These are phyloP conservation scores for Leccinum boreale DNA, from an alignment of 768 basidiomycete genomes.

Conservation along the genomic window DNA sequence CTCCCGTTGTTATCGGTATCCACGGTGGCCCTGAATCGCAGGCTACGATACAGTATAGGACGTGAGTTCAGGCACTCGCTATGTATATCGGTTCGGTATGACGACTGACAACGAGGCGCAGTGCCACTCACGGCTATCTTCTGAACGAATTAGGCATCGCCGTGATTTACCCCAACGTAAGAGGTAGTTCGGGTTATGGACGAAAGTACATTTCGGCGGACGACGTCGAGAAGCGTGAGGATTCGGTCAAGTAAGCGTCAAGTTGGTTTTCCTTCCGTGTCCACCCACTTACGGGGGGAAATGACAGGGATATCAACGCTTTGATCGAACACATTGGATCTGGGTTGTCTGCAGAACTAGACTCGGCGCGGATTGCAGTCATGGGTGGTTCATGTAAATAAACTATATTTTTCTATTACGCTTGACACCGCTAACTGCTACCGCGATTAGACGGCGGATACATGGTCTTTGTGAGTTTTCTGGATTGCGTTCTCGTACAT, in stretches of 20 bases:
- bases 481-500: not conserved
- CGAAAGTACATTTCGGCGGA: slow-evolving; percentile 38
- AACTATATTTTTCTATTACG: not conserved
- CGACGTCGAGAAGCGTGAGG: slow-evolving; percentile 41
- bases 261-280: not conserved
- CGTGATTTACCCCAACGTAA: slow-evolving; percentile 41
- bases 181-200: slow-evolving; percentile 42
- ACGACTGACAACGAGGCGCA: slow-evolving; percentile 9
- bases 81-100: not conserved
- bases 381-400: slow-evolving; percentile 40
- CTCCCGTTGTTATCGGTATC: slow-evolving; percentile 35
- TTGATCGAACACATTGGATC: slow-evolving; percentile 35
- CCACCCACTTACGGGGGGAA: not conserved
- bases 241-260: slow-evolving; percentile 37
- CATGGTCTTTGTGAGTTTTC: slow-evolving; percentile 36
- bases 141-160: slow-evolving; percentile 40
- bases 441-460: slow-evolving; percentile 35
- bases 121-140: slow-evolving; percentile 38
- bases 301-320: slow-evolving; percentile 35
- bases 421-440: not conserved
- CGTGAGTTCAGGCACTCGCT: slow-evolving; percentile 21
- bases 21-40: slow-evolving; percentile 41
- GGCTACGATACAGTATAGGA: slow-evolving; percentile 32
- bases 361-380: slow-evolving; percentile 38
- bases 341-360: slow-evolving; percentile 32